Evolutionary conservation across 1,284 basidiomycete genomes (phyloP), one percentile per base, ranked within the genome.

Genomic region (Microstroma glucosiphilum): DNA sequence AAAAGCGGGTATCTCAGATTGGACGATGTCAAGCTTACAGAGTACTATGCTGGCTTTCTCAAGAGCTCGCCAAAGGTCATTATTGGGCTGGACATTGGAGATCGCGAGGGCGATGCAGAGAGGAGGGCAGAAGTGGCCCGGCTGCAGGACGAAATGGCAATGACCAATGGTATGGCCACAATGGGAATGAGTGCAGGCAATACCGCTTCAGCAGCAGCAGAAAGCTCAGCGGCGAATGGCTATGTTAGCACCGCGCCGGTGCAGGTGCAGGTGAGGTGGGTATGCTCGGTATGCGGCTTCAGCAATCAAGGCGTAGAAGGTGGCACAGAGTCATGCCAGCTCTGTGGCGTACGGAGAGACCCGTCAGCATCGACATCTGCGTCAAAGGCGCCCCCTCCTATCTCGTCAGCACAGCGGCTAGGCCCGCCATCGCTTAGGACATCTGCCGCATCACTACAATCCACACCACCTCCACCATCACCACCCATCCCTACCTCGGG

Each of bases 31-130:
- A 82, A 82, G 1, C 88, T 89, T 72, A 94, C 91, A 2, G 91
- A 96, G 70, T 86, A 90, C 80, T 97, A 96, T 77, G 87, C 88
- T 1, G 93, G 94, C 2, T 87, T 98, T 65, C 89, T 97, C 82
- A 89, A 86, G 61, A 92, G 90, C 23, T 91, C 89, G 0, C 77
- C 94, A 3, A 98, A 98, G 81, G 85, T 96, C 65, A 93, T 92
- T 0, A 81, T 96, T n/a, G 58, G 62, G 17, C 61, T 73, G n/a
- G 63, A 65, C 40, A 61, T 60, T 57, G 68, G 64, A 60, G 69
- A 61, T 60, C 54, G 58, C 59, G 19, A 46, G 51, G n/a, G 13
- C 53, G n/a, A 40, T 8, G 57, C 53, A 23, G 43, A 8, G 21
- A 56, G 54, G 19, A 17, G 51, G 6, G 51, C 51, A 2, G 21